Percentiles rank a stretch among this genome's conserved stretches.
phyloP scores from a whole-genome alignment of 176 grass and related monocot genomes.

The Calamus simplicifolius region DNA sequence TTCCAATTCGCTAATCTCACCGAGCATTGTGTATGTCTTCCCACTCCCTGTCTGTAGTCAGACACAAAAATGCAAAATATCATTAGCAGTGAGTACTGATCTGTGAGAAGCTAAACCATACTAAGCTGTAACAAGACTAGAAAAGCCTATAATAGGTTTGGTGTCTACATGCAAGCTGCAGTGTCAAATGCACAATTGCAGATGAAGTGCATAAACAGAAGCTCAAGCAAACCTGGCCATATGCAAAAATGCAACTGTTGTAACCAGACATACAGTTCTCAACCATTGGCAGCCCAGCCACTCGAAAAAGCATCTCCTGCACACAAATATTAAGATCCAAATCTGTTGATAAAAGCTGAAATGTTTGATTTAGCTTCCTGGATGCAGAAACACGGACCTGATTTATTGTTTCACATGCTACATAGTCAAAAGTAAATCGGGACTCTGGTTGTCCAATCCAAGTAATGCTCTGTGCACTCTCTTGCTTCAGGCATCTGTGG shows the following conservation, averaged over 20 bases:
- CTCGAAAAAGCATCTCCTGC: constrained; percentile 88
- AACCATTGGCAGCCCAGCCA: constrained; percentile 97
- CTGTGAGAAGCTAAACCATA: not conserved
- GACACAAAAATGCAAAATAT: constrained; percentile 14
- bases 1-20: constrained; percentile 80
- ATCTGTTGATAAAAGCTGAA: constrained; percentile 11
- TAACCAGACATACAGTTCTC: constrained; percentile 98
- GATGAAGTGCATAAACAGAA: not conserved
- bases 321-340: constrained; percentile 16
- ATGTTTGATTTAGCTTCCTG: not conserved
- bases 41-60: constrained; percentile 82
- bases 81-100: constrained; percentile 1
- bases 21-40: constrained; percentile 96
- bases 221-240: constrained; percentile 65
- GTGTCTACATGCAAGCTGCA: no score
- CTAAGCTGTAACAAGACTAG: not conserved
- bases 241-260: constrained; percentile 97
- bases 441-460: constrained; percentile 92
- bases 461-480: constrained; percentile 65
- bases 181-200: no score
- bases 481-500: constrained; percentile 86
- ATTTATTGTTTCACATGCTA: constrained; percentile 85
- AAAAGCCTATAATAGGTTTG: no score
- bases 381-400: constrained; percentile 44
- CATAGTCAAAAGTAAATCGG: constrained; percentile 85